These are phyloP conservation scores for Iodosphaeria phyllophila DNA, from an alignment of 2,329 filamentous ascomycete species.

Conservation along the genomic window DNA sequence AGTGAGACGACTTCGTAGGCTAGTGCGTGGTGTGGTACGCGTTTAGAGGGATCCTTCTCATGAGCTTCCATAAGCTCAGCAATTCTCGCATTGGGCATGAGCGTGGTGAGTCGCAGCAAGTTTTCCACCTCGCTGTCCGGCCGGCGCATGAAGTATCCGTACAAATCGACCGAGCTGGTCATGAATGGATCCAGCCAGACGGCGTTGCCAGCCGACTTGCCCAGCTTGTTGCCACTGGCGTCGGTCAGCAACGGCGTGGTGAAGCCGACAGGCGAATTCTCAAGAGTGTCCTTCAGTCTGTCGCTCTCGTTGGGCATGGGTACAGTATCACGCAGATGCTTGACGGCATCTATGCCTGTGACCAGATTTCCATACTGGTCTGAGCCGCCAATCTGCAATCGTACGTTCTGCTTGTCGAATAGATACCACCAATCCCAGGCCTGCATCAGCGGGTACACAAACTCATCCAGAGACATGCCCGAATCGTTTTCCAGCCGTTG, in stretches of 20 bases:
- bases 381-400: conserved; percentile 83
- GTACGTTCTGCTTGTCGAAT: conserved; percentile 44
- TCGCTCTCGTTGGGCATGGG: conserved; percentile 27
- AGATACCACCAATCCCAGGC: conserved; percentile 95
- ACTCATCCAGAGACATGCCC: conserved; percentile 88
- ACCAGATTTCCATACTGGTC: conserved; percentile 97
- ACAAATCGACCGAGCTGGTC: conserved; percentile 72
- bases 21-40: conserved; percentile 65
- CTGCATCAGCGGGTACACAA: conserved; percentile 82
- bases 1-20: conserved; percentile 69
- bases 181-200: conserved; percentile 75
- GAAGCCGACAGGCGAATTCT: conserved; percentile 56
- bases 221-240: conserved; percentile 72
- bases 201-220: conserved; percentile 86
- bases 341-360: conserved; percentile 71
- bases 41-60: conserved; percentile 43
- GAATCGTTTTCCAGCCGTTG: conserved; percentile 68
- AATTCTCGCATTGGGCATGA: conserved; percentile 58
- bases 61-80: conserved; percentile 49
- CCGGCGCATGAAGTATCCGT: conserved; percentile 73
- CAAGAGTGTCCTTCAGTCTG: conserved; percentile 20
- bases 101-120: conserved; percentile 80
- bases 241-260: conserved; percentile 84
- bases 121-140: conserved; percentile 66
- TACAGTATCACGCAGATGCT: conserved; percentile 45